phyloP scores from a whole-genome alignment of 225 moss, liverwort and hornwort species.

The Sphagnum contortum region DNA sequence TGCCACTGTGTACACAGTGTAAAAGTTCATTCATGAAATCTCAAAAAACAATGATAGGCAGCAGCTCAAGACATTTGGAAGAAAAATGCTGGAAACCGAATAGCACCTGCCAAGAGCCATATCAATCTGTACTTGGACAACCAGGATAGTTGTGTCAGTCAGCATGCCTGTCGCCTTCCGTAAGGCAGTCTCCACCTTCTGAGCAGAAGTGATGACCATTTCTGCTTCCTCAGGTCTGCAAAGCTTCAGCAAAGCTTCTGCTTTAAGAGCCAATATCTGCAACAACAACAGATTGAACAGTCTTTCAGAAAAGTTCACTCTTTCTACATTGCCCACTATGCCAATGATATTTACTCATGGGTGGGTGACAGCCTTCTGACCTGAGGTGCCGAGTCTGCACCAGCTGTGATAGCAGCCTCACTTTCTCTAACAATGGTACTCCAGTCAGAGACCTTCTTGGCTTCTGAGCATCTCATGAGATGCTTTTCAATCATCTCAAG shows the following conservation, averaged over 20 bases:
- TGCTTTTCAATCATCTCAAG: slow-evolving; percentile 64
- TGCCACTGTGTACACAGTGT: too few species aligned
- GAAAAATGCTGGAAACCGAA: too few species aligned
- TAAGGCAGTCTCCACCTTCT: slow-evolving; percentile 45
- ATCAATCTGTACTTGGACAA: slow-evolving; percentile 67
- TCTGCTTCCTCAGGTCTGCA: slow-evolving; percentile 76
- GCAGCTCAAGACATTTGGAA: too few species aligned
- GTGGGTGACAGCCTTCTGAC: slow-evolving; percentile 10
- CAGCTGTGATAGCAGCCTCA: slow-evolving; percentile 57
- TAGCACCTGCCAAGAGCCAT: slow-evolving; percentile 56
- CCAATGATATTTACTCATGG: too few species aligned
- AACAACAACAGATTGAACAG: neutral
- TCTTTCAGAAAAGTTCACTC: too few species aligned
- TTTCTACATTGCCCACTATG: too few species aligned
- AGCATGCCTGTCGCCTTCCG: slow-evolving; percentile 40
- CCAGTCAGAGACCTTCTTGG: slow-evolving; percentile 60
- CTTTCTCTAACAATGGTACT: slow-evolving; percentile 47
- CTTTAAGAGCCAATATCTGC: slow-evolving; percentile 76
- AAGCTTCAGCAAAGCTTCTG: slow-evolving; percentile 82
- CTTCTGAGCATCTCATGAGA: slow-evolving; percentile 43
- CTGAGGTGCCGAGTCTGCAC: slow-evolving; percentile 78
- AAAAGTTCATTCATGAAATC: too few species aligned
- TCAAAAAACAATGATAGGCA: too few species aligned
- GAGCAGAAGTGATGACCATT: slow-evolving; percentile 28
- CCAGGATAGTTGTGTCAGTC: slow-evolving; percentile 33